Conservation (phyloP, 2,329 filamentous ascomycete genomes). For the Talaromyces sp. region DNA sequence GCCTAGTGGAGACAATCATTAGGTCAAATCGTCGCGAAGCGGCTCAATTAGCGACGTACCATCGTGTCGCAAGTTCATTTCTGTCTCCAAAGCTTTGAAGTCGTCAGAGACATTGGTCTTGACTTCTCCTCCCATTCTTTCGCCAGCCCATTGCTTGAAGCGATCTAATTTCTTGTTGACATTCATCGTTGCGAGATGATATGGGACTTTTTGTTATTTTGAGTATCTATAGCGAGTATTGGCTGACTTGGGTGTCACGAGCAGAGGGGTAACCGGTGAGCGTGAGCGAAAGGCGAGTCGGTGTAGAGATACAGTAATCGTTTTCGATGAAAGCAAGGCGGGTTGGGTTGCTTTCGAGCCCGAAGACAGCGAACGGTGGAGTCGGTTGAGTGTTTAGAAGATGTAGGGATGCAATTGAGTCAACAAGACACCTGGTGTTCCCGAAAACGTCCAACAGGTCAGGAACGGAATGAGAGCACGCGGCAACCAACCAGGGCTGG, state of each 20-base stretch:
- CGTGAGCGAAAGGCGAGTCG: background rate
- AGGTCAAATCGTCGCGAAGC: background rate
- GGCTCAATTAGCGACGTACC: conserved; percentile 52
- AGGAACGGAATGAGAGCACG: background rate
- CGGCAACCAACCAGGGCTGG: background rate
- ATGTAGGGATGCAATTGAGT: background rate
- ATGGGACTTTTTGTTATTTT: background rate
- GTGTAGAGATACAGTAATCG: background rate
- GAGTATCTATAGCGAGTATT: background rate
- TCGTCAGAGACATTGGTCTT: conserved; percentile 85
- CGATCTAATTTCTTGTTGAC: conserved; percentile 88
- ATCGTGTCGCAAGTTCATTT: conserved; percentile 86
- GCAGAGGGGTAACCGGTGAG: background rate
- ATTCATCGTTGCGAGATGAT: conserved; percentile 45
- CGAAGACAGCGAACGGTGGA: background rate
- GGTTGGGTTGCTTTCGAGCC: background rate
- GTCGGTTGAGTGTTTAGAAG: too few relatives aligned
- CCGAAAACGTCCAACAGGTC: background rate
- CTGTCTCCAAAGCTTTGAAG: conserved; percentile 82
- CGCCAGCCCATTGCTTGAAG: conserved; percentile 96
- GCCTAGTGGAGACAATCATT: conserved; percentile 1
- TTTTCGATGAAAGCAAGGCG: background rate
- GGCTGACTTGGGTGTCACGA: background rate
- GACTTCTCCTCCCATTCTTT: conserved; percentile 89
- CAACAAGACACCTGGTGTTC: background rate